Evolutionary conservation across 1,284 basidiomycete species (phyloP), one percentile per base, ranked within the genome.

Genomic region (Heliocybe sulcata): DNA sequence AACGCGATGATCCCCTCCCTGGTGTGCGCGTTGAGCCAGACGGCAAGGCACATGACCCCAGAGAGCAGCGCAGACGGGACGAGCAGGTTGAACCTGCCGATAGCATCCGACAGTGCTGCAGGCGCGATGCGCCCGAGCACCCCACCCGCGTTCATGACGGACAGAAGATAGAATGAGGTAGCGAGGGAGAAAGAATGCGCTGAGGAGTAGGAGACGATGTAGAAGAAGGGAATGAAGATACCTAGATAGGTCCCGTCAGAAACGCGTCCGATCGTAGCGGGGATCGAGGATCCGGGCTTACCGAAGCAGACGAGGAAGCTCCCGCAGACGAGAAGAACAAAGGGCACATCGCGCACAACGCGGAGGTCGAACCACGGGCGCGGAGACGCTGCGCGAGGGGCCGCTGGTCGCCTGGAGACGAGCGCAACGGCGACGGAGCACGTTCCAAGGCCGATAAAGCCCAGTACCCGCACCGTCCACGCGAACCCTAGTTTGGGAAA

Each of bases 201-300:
- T 10, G 55, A 59, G 16, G 63, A 54, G 53, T 63, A 66, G 55
- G 65, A 60, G 54, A 62, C 60, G 54, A 66, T 63, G 58, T 66
- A 66, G 56, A 66, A 64, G 56, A 58, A 29, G 35, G 29, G 45
- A 12, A 42, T 51, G 51, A 35, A 51, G 3, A 51, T 51, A 27
- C 25, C 35, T 38, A 16, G 27, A 31, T 45, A 25, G 20, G 29
- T 48, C 67, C 66, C 65, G 35, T 67, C 61, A 66, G 58, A n/a
- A 8, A 12, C 19, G 8, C 25, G 29, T 12, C 35, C 26, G 33
- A 26, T 49, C 49, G 19, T 47, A 10, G 20, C 19, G 25, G 12
- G 38, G 29, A 16, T n/a, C 27, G 4, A 20, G 54, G 22, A 14
- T 14, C 27, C 11, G 1, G 3, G 56, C 65, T 54, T 19, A 66